A percentile compares a stretch with the other conserved stretches of the same genome.
Evolutionary conservation across 805 yeast species (phyloP).

Genomic region (Ogataea neopini): DNA sequence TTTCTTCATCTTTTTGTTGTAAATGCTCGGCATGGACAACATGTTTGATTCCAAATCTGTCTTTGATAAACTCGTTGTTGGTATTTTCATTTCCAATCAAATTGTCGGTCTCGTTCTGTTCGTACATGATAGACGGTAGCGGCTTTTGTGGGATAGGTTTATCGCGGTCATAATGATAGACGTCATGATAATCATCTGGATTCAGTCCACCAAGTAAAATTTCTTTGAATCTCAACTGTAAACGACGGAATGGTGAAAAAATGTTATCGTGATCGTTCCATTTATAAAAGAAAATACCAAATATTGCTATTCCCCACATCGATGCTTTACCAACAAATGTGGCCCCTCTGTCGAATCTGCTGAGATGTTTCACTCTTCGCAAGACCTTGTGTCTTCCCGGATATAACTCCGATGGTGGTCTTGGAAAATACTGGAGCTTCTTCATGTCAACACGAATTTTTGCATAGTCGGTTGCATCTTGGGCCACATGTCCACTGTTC

Average conservation of each 20-base stretch:
- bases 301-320: constrained; percentile 50
- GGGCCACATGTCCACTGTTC: constrained; percentile 49
- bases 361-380: constrained; percentile 54
- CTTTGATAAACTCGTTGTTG: constrained; percentile 52
- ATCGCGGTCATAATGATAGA: constrained; percentile 45
- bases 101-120: constrained; percentile 38
- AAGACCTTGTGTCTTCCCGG: constrained; percentile 80
- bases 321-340: constrained; percentile 53
- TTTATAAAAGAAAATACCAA: constrained; percentile 69
- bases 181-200: constrained; percentile 63
- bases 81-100: constrained; percentile 35
- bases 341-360: constrained; percentile 60
- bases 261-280: constrained; percentile 86
- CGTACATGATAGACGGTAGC: constrained; percentile 37
- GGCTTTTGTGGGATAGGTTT: constrained; percentile 42
- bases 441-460: constrained; percentile 74
- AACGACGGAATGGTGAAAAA: constrained; percentile 65
- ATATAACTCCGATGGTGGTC: constrained; percentile 71
- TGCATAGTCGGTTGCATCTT: constrained; percentile 65
- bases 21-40: constrained; percentile 72
- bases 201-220: constrained; percentile 52
- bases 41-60: constrained; percentile 65
- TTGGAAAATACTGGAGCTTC: constrained; percentile 70
- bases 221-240: constrained; percentile 58
- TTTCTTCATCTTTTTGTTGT: constrained; percentile 68